Percentiles rank a stretch among this genome's conserved stretches.
phyloP scores from a whole-genome alignment of 352 stramenopile genomes.

The Phytophthora ohioensis region DNA sequence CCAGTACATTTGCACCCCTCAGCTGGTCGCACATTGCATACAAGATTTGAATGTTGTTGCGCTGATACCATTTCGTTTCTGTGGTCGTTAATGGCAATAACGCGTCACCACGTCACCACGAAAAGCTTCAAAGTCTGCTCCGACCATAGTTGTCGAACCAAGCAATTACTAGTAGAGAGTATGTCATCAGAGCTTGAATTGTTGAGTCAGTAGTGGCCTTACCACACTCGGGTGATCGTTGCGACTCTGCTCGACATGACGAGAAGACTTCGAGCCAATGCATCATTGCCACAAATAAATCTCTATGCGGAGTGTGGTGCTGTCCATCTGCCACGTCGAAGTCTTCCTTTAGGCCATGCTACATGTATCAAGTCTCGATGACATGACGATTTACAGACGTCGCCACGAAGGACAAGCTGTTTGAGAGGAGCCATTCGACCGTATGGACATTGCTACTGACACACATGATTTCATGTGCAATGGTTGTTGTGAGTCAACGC shows the following conservation, averaged over 20 bases:
- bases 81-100: constrained; percentile 11
- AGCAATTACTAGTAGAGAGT: constrained; percentile 8
- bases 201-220: constrained; percentile 10
- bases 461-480: constrained; percentile 17
- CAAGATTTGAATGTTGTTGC: constrained; percentile 11
- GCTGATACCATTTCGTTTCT: not conserved
- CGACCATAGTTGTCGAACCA: constrained; percentile 3
- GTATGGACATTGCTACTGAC: not conserved
- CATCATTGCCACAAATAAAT: not conserved
- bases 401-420: constrained; percentile 22
- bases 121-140: constrained; percentile 1
- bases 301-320: constrained; percentile 2
- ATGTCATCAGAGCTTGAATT: constrained; percentile 1
- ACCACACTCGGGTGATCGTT: constrained; percentile 13
- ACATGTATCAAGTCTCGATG: not conserved
- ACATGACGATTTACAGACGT: constrained; percentile 15
- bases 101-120: constrained; percentile 9
- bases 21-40: constrained; percentile 12
- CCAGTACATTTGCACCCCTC: constrained; percentile 7
- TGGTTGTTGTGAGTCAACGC: constrained; percentile 22
- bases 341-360: constrained; percentile 13
- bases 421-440: constrained; percentile 30
- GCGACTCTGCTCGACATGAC: not conserved
- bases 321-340: constrained; percentile 12
- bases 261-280: too few relatives aligned